A percentile compares a stretch with the other conserved stretches of the same genome.
Evolutionary conservation across 164 flowering plant genomes (phyloP).

Genomic region (Nelumbo lutea): DNA sequence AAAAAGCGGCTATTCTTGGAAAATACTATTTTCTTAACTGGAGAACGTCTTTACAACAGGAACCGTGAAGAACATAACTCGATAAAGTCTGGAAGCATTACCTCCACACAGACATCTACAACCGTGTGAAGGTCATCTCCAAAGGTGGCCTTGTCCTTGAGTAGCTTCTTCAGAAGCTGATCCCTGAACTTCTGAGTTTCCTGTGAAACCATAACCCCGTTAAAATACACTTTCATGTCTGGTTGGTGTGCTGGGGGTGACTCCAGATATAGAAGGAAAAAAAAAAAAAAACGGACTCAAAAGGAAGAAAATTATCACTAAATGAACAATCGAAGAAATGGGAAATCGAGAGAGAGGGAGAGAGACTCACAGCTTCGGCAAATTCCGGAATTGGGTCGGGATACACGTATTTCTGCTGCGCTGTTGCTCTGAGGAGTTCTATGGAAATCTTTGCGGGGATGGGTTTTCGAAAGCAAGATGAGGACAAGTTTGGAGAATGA

Average conservation of each 20-base stretch:
- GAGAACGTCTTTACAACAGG: neutral
- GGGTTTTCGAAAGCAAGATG: conserved; percentile 13
- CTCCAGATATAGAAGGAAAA: neutral
- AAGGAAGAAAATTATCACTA: too few species aligned
- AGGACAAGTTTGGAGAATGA: conserved; percentile 5
- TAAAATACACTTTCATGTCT: neutral
- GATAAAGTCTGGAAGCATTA: conserved; percentile 10
- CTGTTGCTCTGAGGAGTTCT: conserved; percentile 7
- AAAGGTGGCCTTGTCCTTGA: conserved; percentile 40
- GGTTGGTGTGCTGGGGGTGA: neutral
- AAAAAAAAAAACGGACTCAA: too few species aligned
- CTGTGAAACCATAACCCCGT: conserved; percentile 20
- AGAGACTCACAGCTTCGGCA: conserved; percentile 33
- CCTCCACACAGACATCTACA: conserved; percentile 53
- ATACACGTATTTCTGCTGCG: conserved; percentile 28
- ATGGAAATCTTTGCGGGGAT: conserved; percentile 10
- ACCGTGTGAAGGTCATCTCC: conserved; percentile 47
- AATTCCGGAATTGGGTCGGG: conserved; percentile 60
- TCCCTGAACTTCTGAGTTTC: conserved; percentile 51
- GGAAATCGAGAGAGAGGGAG: neutral
- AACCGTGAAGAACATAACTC: neutral
- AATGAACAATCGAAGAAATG: too few species aligned
- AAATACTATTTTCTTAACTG: neutral
- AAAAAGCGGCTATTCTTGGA: neutral
- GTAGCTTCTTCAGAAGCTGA: conserved; percentile 48